These are phyloP conservation scores for Grosmannia clavigera DNA, from an alignment of 2,329 filamentous ascomycete species.

Conservation along the genomic window DNA sequence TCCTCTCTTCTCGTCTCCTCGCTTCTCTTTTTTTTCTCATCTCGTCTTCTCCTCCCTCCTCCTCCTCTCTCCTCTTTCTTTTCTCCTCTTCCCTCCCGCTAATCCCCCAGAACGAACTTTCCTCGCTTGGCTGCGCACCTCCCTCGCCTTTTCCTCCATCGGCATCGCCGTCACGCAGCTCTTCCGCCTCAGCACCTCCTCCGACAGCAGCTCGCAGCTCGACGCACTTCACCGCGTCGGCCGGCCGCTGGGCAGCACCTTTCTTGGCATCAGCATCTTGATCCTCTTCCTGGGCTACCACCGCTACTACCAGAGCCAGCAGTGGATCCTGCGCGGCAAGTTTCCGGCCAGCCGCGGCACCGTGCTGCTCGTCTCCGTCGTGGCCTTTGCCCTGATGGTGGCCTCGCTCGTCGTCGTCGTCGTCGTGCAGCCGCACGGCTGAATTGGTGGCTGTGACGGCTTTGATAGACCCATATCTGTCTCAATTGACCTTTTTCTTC, in stretches of 20 bases:
- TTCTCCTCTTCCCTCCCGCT: not conserved
- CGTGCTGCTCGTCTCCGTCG: conserved; percentile 53
- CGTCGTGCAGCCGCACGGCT: conserved; percentile 29
- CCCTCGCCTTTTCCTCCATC: conserved; percentile 68
- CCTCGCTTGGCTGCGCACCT: conserved; percentile 74
- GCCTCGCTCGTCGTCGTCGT: conserved; percentile 47
- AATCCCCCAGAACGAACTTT: conserved; percentile 59
- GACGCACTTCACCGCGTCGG: conserved; percentile 50
- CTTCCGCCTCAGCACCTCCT: conserved; percentile 65
- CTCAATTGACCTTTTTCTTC: not conserved
- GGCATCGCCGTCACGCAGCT: conserved; percentile 76
- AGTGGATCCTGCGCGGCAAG: conserved; percentile 69
- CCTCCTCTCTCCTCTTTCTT: not conserved
- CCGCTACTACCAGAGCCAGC: conserved; percentile 64
- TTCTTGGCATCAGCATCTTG: conserved; percentile 63
- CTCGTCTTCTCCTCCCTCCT: not conserved
- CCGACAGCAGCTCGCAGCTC: conserved; percentile 13
- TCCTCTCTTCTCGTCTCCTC: not conserved
- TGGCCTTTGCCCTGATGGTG: conserved; percentile 52
- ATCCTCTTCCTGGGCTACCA: conserved; percentile 67
- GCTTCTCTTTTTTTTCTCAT: not conserved
- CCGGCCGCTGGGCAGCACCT: conserved; percentile 64
- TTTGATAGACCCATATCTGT: not conserved
- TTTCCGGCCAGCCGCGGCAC: conserved; percentile 69
- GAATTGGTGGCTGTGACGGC: not conserved